Evolutionary conservation across 257 asterid species (phyloP).

Genomic region (Nyctanthes arbortristis): DNA sequence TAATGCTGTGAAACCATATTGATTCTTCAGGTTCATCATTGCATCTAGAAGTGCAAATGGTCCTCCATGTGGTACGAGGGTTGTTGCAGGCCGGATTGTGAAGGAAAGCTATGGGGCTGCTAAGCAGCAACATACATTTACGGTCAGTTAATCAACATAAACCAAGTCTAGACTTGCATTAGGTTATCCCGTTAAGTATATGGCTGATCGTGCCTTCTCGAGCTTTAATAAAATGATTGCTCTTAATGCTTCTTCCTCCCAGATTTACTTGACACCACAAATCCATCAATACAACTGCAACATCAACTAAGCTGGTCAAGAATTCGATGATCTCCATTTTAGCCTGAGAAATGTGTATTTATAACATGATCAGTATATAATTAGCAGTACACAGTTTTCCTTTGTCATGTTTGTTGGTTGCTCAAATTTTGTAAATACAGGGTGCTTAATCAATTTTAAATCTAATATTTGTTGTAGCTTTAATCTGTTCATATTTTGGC

Average conservation of each 20-base stretch:
- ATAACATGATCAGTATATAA: neutral
- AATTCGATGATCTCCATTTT: neutral
- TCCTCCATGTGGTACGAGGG: slow-evolving; percentile 71
- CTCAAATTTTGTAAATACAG: neutral
- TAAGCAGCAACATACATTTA: slow-evolving; percentile 94
- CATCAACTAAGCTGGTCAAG: neutral
- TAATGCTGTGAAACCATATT: neutral
- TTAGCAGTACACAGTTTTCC: neutral
- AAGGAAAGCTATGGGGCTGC: slow-evolving; percentile 96
- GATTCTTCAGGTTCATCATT: slow-evolving; percentile 61
- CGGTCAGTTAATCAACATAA: slow-evolving; percentile 45
- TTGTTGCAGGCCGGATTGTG: slow-evolving; percentile 78
- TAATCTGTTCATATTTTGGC: neutral
- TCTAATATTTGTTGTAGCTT: neutral
- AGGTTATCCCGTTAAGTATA: neutral
- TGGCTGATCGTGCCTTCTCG: neutral
- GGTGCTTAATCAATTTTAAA: neutral
- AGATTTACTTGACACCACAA: neutral
- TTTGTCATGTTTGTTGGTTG: neutral
- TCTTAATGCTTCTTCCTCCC: neutral
- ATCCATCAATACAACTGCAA: neutral
- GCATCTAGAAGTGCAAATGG: slow-evolving; percentile 79
- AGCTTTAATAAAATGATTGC: neutral
- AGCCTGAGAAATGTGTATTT: neutral
- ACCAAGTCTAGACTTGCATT: neutral